A percentile compares a stretch with the other conserved stretches of the same genome.
phyloP scores from a whole-genome alignment of 345 rosid genomes.

The Gossypium ekmanianum region DNA sequence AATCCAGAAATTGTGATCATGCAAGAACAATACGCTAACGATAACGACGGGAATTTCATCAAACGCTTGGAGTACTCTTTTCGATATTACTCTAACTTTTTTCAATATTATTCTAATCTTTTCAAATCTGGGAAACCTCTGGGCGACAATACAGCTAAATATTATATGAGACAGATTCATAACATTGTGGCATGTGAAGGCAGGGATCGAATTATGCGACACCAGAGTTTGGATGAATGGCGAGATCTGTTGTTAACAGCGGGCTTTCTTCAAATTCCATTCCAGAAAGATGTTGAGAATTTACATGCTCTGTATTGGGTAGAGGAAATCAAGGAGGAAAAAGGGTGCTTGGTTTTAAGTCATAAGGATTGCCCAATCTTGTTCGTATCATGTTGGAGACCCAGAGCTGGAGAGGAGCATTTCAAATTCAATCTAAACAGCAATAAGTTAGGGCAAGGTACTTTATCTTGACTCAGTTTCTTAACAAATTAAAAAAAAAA shows the following conservation, averaged over 20 bases:
- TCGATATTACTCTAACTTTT: background rate
- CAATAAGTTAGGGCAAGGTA: background rate
- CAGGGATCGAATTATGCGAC: background rate
- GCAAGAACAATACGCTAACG: background rate
- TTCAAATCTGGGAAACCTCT: too few relatives aligned
- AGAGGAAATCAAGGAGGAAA: background rate
- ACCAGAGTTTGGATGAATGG: background rate
- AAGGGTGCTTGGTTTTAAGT: background rate
- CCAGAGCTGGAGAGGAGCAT: too few relatives aligned
- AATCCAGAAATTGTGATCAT: background rate
- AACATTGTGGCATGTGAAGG: background rate
- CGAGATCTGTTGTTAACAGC: background rate
- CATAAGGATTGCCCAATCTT: background rate
- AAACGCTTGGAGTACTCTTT: background rate
- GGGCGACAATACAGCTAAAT: too few relatives aligned
- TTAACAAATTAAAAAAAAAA: too few relatives aligned
- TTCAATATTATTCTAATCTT: too few relatives aligned
- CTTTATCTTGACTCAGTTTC: too few relatives aligned
- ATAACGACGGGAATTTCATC: background rate
- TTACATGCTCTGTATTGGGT: background rate
- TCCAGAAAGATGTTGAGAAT: background rate
- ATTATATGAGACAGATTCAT: too few relatives aligned
- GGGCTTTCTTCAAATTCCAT: background rate
- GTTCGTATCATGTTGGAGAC: background rate
- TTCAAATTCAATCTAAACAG: background rate